Base-by-base conservation (phyloP, 257 asterid genomes). In the Leptodermis oblonga region DNA sequence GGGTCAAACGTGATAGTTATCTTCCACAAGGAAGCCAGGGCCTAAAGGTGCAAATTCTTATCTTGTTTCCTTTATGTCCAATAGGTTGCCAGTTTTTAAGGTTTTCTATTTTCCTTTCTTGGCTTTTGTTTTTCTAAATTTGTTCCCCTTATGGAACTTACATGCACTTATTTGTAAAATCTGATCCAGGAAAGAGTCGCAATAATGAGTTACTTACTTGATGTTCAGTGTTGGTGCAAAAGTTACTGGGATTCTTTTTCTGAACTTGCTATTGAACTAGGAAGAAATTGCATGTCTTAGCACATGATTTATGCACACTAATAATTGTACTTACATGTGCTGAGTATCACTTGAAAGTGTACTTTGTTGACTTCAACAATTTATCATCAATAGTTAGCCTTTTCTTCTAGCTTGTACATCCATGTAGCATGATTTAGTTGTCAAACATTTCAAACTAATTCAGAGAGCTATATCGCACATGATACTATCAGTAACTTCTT, bases 1-100 rank as follows among this genome's bases (percentile, higher is more conserved):
- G 99, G 99, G 99, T 94, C 73, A 94, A 90, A 74, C 99, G 99
- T 84, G 99, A 94, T 78, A 94, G 99, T 84, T 94, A 90, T 87
- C 97, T 94, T 26, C 99, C 99, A 68, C 99, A 94, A 79, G 99
- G 99, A 66, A 94, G 99, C 77, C 99, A 94, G 0, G 97, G 99
- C 70, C 79, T 94, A 62, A 94, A 94, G 99, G 99, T 93, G 76
- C 76, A 37, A 51, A 5, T 52, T 42, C 13, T 49, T 37, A 49
- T 43, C 25, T 41, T 39, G 11, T 30, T 48, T 48, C 4, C 45
- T 48, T 7, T 31, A 20, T 31, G 15, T 49, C 37, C 45, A 30
- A 11, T 48, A 48, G 43, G 33, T 66, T 23, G 30, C 41, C 3
- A 28, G 8, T 66, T 20, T 48, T 49, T 15, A 18, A 2, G 31